phyloP scores from a whole-genome alignment of 495 filamentous ascomycete genomes.

The Friedmanniomyces endolithicus region DNA sequence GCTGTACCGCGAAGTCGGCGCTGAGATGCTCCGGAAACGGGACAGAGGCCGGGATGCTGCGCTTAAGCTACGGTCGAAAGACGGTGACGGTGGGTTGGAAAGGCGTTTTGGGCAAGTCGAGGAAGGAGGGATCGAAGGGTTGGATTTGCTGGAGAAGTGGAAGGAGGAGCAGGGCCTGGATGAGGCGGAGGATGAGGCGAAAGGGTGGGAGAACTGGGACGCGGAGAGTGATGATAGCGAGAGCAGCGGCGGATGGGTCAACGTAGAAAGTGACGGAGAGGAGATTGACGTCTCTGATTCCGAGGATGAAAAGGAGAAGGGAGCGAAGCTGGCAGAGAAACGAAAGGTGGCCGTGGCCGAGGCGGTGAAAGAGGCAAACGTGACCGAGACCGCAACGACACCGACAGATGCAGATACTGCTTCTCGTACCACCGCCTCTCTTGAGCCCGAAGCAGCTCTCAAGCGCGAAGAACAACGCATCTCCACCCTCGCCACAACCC shows the following conservation, averaged over 20 bases:
- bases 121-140: constrained; percentile 73
- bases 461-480: constrained; percentile 30
- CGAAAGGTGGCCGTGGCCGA: constrained; percentile 11
- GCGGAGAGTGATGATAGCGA: constrained; percentile 65
- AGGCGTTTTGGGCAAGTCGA: constrained; percentile 67
- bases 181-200: constrained; percentile 45
- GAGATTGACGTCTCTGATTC: constrained; percentile 58
- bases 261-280: constrained; percentile 73
- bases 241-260: constrained; percentile 81
- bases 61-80: constrained; percentile 50
- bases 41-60: constrained; percentile 89
- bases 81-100: constrained; percentile 52
- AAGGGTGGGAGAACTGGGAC: constrained; percentile 69
- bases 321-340: constrained; percentile 47
- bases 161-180: constrained; percentile 73
- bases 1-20: constrained; percentile 79
- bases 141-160: constrained; percentile 84
- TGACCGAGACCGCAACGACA: constrained; percentile 22
- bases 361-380: constrained; percentile 32
- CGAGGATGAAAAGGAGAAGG: constrained; percentile 37
- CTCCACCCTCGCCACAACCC: constrained; percentile 66
- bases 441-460: constrained; percentile 18
- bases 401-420: neutral
- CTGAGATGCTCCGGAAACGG: constrained; percentile 77
- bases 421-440: constrained; percentile 11